Base-by-base conservation (phyloP, 345 rosid genomes). In the Laguncularia racemosa region DNA sequence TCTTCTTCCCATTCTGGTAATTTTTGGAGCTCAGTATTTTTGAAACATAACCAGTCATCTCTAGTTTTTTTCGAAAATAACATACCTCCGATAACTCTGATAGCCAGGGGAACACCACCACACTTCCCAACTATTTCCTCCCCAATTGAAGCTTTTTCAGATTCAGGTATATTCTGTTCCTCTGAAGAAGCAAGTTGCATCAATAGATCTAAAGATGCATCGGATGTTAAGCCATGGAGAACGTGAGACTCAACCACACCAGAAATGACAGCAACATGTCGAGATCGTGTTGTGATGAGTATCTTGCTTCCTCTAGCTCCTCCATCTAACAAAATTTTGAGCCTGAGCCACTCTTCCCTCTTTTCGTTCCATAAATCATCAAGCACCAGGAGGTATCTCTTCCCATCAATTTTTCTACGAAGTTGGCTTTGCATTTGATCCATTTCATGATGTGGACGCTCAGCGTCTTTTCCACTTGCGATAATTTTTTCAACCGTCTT, bases 21-120 rank as follows among this genome's bases (percentile, higher is more conserved):
- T 40, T 17, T 20, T 19, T 51, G 59, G 33, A 70, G 40, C 16
- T 69, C 65, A 17, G 48, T 49, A 12, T 70, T 49, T 20, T 44
- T 51, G 3, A 74, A 47, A 19, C 53, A 46, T 6, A 62, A 9
- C 74, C 78, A 73, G 8, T 66, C 60, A 15, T 40, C 48, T 51
- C 44, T 53, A 7, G 61, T 26, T 14, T 43, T 21, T 20, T 65
- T 28, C 18, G 45, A 54, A 33, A 46, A 62, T 13, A 66, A 17
- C 15, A 69, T 21, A 13, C 65, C 33, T 7, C 71, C 74, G 1
- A 68, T 57, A 4, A 67, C 53, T 46, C 53, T 60, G 44, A 73
- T 48, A 12, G 56, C 68, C 2, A 74, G 50, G 40, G 78, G 69
- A 52, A 56, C 64, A 38, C 74, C 78, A 0, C 12, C 11, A 13